phyloP scores from a whole-genome alignment of 2,329 filamentous ascomycete genomes.

The Penicillium sp. region DNA sequence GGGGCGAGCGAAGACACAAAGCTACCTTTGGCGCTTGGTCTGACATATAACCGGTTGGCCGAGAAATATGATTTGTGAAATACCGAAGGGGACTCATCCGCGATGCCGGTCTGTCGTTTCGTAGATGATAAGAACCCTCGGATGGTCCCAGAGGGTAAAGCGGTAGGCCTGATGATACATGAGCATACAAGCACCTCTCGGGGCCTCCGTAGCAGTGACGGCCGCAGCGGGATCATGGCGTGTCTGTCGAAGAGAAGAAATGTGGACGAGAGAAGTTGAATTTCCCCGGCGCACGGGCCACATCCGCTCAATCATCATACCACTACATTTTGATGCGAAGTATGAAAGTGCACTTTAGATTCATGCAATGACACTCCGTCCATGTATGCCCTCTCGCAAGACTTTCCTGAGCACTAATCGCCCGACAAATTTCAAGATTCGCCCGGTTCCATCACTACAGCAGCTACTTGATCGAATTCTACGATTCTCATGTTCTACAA shows the following conservation, averaged over 20 bases:
- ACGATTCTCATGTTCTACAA: too few species aligned
- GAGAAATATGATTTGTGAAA: constrained; percentile 45
- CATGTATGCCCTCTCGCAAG: too few species aligned
- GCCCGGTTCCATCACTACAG: too few species aligned
- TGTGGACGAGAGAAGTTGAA: constrained; percentile 25
- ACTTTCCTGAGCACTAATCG: too few species aligned
- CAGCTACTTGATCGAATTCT: too few species aligned
- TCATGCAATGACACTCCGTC: too few species aligned
- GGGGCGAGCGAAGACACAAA: constrained; percentile 32
- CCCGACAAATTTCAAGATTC: too few species aligned
- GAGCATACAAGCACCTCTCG: constrained; percentile 37
- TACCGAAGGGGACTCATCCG: constrained; percentile 27
- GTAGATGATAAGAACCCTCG: constrained; percentile 37
- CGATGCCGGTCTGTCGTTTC: constrained; percentile 31
- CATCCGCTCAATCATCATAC: constrained; percentile 19
- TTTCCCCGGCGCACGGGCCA: constrained; percentile 35
- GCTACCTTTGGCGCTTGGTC: constrained; percentile 20
- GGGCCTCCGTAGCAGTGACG: constrained; percentile 35
- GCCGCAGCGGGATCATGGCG: constrained; percentile 42
- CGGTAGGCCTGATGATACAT: constrained; percentile 31
- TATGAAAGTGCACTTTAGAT: too few species aligned
- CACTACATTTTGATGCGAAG: not conserved
- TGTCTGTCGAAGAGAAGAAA: constrained; percentile 19
- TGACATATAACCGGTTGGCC: constrained; percentile 31
- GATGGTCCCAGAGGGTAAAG: constrained; percentile 19